A percentile compares a stretch with the other conserved stretches of the same genome.
These are phyloP conservation scores for Brassica juncea DNA, from an alignment of 345 rosid genomes.

Conservation along the genomic window DNA sequence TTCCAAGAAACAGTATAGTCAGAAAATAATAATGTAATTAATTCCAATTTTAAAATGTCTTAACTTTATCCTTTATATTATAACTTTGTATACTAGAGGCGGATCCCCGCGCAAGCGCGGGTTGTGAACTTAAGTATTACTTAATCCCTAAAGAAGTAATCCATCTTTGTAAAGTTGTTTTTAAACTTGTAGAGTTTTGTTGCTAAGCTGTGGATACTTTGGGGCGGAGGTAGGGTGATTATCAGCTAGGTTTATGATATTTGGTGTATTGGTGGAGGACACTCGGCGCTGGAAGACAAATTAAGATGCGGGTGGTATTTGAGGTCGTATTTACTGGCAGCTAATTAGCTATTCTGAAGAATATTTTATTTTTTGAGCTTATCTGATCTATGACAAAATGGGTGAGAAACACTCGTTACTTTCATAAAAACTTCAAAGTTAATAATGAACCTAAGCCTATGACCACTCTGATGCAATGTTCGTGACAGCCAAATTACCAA, in stretches of 20 bases:
- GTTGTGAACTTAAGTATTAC: background rate
- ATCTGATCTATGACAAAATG: background rate
- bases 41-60: background rate
- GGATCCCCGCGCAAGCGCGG: background rate
- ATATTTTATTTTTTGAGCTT: too few species aligned
- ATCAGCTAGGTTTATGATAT: background rate
- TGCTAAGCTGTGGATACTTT: background rate
- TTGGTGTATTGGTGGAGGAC: background rate
- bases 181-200: background rate
- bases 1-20: background rate
- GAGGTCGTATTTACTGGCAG: too few species aligned
- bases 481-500: background rate
- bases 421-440: background rate
- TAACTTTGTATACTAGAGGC: background rate
- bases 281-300: background rate
- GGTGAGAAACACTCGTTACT: background rate
- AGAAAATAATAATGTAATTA: too few species aligned
- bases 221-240: background rate
- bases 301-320: too few species aligned
- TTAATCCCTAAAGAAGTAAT: background rate
- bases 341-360: background rate
- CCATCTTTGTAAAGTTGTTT: background rate
- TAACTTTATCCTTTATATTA: background rate
- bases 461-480: background rate
- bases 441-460: background rate